Conservation (phyloP, 352 stramenopile genomes). For the Thalassiosira hispida region DNA sequence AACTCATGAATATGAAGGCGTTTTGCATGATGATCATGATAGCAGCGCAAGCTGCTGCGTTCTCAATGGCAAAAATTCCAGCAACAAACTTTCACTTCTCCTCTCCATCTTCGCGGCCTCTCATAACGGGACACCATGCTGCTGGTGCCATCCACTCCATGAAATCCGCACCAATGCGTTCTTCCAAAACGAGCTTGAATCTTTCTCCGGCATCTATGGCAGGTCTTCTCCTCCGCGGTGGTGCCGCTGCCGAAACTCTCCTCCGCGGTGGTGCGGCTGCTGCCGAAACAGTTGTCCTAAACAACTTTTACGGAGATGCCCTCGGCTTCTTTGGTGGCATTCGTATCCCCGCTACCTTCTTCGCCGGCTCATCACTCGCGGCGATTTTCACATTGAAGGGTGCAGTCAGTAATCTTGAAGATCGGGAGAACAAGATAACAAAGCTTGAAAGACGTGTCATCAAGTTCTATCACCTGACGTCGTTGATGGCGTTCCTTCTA, state of each 20-base stretch:
- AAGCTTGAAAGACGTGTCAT: constrained; percentile 32
- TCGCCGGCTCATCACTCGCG: constrained; percentile 37
- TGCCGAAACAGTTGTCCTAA: not conserved
- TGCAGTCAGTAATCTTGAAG: not conserved
- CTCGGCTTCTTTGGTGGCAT: constrained; percentile 39
- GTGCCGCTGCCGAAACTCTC: not conserved
- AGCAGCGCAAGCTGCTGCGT: constrained; percentile 4
- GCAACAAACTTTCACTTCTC: not conserved
- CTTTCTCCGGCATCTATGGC: constrained; percentile 4
- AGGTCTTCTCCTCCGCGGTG: constrained; percentile 9
- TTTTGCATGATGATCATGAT: not conserved
- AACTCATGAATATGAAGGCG: constrained; percentile 7
- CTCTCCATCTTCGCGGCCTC: not conserved
- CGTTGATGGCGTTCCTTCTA: constrained; percentile 24
- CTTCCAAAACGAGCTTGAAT: not conserved
- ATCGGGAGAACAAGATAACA: not conserved
- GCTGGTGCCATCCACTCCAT: not conserved
- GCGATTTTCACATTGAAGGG: constrained; percentile 44
- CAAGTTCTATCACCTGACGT: constrained; percentile 38
- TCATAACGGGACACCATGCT: not conserved
- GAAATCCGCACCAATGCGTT: no score
- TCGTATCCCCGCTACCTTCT: constrained; percentile 37
- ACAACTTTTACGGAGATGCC: constrained; percentile 23
- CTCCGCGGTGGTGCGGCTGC: not conserved
- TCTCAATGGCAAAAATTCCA: not conserved